Base-by-base conservation (phyloP, 257 asterid genomes). In the Fraxinus quadrangulata region DNA sequence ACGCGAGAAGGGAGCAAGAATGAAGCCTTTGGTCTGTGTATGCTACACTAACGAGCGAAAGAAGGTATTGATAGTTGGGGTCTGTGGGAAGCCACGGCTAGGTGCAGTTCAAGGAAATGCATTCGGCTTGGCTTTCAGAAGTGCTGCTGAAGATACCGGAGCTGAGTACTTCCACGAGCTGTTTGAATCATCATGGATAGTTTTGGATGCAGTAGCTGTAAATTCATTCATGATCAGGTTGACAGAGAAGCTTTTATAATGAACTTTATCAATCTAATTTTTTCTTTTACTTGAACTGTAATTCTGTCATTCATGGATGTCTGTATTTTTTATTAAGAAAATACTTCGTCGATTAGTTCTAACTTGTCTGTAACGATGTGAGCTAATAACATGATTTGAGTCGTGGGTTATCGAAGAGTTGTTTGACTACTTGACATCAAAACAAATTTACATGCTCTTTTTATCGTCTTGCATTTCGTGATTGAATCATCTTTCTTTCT, bases 51-150 rank as follows among this genome's bases (percentile, higher is more conserved):
- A 85, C 77, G 98, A 86, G 45, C 85, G 84, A 34, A 77, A 79
- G 77, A 87, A 85, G 80, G 97, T 90, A 23, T 78, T 96, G 85
- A 92, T 93, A 11, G 97, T 92, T 19, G 99, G 97, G 19, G 76
- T 96, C n/a, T 92, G 98, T 80, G 97, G 99, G 74, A 96, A 94
- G 86, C 99, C 97, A 0, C 81, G 97, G 51, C 90, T 96, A 21
- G 99, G 98, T 19, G 99, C 98, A 13, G 92, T 92, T 72, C 92
- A 96, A 83, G 97, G 99, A 13, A 96, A 92, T 70, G 98, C 94
- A 12, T 96, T 96, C 40, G 99, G 99, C 49, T 77, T 92, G 68
- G 98, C 99, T 66, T 96, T 96, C 82, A 87, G 97, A 84, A 86
- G 89, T 70, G 92, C 97, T 24, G 98, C 99, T 37, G 98, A 90